Conservation (phyloP, 2,329 filamentous ascomycete genomes). For the Parastagonospora nodorum region DNA sequence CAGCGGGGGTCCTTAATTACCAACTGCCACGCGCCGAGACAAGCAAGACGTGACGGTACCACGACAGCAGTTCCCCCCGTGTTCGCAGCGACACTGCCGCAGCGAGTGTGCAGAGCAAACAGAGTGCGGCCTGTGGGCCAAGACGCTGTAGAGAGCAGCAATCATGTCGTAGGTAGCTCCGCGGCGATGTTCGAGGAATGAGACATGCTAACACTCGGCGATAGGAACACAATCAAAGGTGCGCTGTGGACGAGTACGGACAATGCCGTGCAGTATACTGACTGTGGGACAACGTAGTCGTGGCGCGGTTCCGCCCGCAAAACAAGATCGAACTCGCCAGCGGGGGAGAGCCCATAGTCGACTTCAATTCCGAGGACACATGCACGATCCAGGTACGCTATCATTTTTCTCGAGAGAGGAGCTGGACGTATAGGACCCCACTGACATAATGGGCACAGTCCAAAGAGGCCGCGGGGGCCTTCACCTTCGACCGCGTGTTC, state of each 20-base stretch:
- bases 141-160: conserved; percentile 33
- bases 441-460: conserved; percentile 61
- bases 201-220: conserved; percentile 47
- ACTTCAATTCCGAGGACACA: conserved; percentile 86
- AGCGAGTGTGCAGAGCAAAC: conserved; percentile 23
- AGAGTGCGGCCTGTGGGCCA: conserved; percentile 45
- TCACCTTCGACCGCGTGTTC: conserved; percentile 98
- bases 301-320: conserved; percentile 96
- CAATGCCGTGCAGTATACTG: conserved; percentile 19
- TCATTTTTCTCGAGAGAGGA: not conserved
- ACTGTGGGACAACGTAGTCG: conserved; percentile 62
- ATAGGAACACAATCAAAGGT: conserved; percentile 56
- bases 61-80: conserved; percentile 31
- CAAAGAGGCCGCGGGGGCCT: conserved; percentile 75
- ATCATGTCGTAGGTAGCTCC: conserved; percentile 46
- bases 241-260: conserved; percentile 14
- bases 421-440: not conserved
- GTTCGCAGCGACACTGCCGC: conserved; percentile 29
- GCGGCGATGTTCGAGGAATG: not conserved
- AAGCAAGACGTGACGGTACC: conserved; percentile 34
- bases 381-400: conserved; percentile 77
- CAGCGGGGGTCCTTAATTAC: conserved; percentile 38
- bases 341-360: conserved; percentile 89
- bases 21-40: conserved; percentile 38
- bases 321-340: conserved; percentile 91